phyloP scores from a whole-genome alignment of 1,284 basidiomycete species.

The Apiotrichum gracile region DNA sequence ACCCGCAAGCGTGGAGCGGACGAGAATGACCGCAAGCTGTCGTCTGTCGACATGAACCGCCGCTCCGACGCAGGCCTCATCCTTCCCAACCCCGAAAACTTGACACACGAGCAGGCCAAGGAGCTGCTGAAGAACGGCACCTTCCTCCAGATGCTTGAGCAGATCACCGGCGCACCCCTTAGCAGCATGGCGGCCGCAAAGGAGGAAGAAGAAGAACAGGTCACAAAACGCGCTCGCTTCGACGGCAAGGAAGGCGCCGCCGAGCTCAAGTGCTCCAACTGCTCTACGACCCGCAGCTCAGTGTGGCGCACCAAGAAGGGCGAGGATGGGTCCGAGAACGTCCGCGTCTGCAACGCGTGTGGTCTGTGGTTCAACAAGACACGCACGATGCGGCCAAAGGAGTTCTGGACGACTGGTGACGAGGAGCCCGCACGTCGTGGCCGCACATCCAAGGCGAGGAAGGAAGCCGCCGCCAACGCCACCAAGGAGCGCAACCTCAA shows the following conservation, averaged over 20 bases:
- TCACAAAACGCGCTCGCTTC: slow-evolving; percentile 4
- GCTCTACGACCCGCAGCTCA: slow-evolving; percentile 36
- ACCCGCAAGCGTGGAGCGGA: background rate
- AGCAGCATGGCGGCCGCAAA: background rate
- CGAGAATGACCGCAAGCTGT: background rate
- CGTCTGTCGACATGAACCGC: slow-evolving; percentile 1
- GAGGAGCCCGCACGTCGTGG: background rate
- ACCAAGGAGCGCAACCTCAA: slow-evolving; percentile 20
- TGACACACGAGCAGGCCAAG: slow-evolving; percentile 39
- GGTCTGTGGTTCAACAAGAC: slow-evolving; percentile 45
- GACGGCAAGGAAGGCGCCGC: background rate
- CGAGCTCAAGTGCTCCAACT: slow-evolving; percentile 36
- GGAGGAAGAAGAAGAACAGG: slow-evolving; percentile 7
- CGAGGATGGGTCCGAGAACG: slow-evolving; percentile 27
- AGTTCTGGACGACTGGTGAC: slow-evolving; percentile 27
- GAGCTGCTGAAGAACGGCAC: slow-evolving; percentile 28
- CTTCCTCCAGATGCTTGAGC: slow-evolving; percentile 34
- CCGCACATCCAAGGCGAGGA: background rate
- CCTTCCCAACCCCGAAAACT: slow-evolving; percentile 19
- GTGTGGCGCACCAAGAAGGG: slow-evolving; percentile 43
- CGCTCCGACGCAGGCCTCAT: background rate
- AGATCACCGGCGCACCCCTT: slow-evolving; percentile 22
- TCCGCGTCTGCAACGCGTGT: slow-evolving; percentile 46
- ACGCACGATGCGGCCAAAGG: slow-evolving; percentile 37
- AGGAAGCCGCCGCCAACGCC: slow-evolving; percentile 11